phyloP scores from a whole-genome alignment of 2,329 filamentous ascomycete species.

The Pseudogymnoascus sp. region DNA sequence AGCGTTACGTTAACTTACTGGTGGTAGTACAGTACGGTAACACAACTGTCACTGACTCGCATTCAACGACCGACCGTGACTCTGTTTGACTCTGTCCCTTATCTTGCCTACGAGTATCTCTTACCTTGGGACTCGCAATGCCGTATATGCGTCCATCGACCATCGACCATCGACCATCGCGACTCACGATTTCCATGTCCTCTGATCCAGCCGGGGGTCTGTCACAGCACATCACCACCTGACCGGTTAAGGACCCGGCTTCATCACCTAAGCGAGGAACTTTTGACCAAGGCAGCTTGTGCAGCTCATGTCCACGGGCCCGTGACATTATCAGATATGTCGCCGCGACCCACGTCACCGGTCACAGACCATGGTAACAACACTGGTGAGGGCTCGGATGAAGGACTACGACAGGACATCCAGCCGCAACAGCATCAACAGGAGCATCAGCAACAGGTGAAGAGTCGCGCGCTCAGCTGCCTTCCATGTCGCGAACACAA shows the following conservation, averaged over 20 bases:
- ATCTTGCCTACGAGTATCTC: background rate
- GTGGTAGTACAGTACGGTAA: background rate
- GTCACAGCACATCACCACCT: background rate
- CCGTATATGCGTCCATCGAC: background rate
- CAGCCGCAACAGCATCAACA: background rate
- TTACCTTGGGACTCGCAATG: background rate
- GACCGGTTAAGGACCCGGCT: background rate
- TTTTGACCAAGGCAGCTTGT: background rate
- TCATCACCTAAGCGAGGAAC: background rate
- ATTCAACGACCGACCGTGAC: background rate
- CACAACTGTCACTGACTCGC: background rate
- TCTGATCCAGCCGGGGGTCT: background rate
- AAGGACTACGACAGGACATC: background rate
- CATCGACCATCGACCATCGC: background rate
- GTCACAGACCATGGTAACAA: background rate
- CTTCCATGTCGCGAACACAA: constrained; percentile 30
- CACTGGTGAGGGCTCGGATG: background rate
- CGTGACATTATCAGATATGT: background rate
- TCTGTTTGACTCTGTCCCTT: background rate
- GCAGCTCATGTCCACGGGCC: background rate
- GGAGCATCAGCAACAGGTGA: background rate
- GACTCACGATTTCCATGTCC: background rate
- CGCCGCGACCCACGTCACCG: background rate
- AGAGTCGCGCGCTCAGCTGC: constrained; percentile 24
- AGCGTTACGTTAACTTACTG: background rate